Base-by-base conservation (phyloP, 345 rosid species). In the Eucalyptus cloeziana region DNA sequence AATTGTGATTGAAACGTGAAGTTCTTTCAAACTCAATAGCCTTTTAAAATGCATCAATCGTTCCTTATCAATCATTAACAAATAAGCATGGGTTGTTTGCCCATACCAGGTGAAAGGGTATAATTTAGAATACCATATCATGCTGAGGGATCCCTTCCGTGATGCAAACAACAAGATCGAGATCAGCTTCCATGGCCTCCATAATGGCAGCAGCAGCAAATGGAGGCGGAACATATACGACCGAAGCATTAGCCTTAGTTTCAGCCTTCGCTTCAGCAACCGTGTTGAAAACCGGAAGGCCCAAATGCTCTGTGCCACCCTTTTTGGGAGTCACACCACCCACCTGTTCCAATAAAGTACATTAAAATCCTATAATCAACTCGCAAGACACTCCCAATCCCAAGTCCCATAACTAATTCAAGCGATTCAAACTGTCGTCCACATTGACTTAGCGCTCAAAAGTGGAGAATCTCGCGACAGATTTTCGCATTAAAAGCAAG, bases 251-350 rank as follows among this genome's bases (percentile, higher is more conserved):
- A 60, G 99, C 98, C 92, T 94, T 98, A 1, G 99, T 95, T 90
- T 96, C 99, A 15, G 98, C 98, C 88, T 96, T 98, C 5, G 99
- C 99, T 93, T 98, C 99, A 24, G 99, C 98, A 87, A 98, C 98
- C 1, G 99, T 60, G 88, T 98, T 97, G 89, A 95, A 98, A 86
- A 98, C 99, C 80, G 98, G 99, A 89, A 97, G 98, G 30, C 99
- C 99, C 92, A 96, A 92, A 92, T 98, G 99, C 80, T 97, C 99
- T 5, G 98, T 98, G 19, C 99, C 99, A 49, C 99, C 99, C 90
- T 98, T 98, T 95, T 97, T 97, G 3, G 99, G 99, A 87, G 99
- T 98, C 90, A 97, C 99, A 43, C 99, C 99, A 58, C 97, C 99
- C 52, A 98, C 99, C 99, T 98, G 89, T 58, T 24, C 24, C 80